phyloP scores from a whole-genome alignment of 768 basidiomycete species.

The Termitomyces sp. region DNA sequence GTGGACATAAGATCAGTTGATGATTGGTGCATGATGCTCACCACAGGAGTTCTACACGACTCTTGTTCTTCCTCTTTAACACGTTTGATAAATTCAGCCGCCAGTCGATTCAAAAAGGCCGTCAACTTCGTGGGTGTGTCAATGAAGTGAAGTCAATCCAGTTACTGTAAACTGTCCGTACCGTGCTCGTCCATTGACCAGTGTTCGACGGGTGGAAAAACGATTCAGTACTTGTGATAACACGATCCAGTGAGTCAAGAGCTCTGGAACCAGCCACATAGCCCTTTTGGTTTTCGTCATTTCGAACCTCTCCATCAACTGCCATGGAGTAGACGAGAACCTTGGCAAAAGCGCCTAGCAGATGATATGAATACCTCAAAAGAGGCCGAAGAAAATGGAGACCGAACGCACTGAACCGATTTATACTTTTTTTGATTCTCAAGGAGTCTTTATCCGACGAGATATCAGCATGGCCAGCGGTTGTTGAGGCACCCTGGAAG shows the following conservation, averaged over 20 bases:
- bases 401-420: conserved; percentile 51
- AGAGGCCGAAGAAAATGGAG: background rate
- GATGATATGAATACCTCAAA: conserved; percentile 7
- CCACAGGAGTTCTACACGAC: conserved; percentile 75
- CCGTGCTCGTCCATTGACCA: conserved; percentile 74
- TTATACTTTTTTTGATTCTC: conserved; percentile 68
- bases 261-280: conserved; percentile 84
- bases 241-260: conserved; percentile 79
- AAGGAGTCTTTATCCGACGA: conserved; percentile 51
- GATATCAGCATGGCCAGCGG: conserved; percentile 68
- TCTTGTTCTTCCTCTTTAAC: conserved; percentile 74
- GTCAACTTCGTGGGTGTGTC: conserved; percentile 45
- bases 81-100: conserved; percentile 76
- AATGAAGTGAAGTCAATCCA: conserved; percentile 3
- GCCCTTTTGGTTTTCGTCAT: conserved; percentile 39
- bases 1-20: background rate
- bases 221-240: conserved; percentile 89
- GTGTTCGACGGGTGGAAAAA: conserved; percentile 96
- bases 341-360: conserved; percentile 74
- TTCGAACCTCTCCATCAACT: conserved; percentile 66
- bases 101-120: conserved; percentile 67
- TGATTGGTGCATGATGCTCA: conserved; percentile 26
- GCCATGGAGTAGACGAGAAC: conserved; percentile 88
- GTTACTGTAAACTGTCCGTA: conserved; percentile 28
- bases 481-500: conserved; percentile 56